Base-by-base conservation (phyloP, 768 basidiomycete genomes). In the Steccherinum ochraceum region DNA sequence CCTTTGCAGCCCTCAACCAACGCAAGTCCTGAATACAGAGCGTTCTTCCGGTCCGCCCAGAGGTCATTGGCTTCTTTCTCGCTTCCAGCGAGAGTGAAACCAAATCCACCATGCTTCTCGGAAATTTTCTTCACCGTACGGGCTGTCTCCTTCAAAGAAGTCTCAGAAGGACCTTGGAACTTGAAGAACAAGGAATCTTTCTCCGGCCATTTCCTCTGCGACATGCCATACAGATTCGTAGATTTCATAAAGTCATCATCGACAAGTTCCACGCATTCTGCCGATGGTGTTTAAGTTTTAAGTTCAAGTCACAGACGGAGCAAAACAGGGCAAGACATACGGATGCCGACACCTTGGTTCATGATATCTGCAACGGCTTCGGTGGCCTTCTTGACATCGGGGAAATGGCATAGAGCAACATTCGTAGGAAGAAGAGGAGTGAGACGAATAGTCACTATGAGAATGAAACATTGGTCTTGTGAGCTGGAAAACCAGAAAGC, bases 171-270 rank as follows among this genome's bases (percentile, higher is more conserved):
- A 2, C 92, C 92, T 63, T 93, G 90, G 47, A 96, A 78, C 65
- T 95, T 94, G 76, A 97, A 90, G 70, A 96, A 92, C 10, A 96
- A 76, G 0, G 85, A 85, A 61, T 93, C 90, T 54, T 76, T 69
- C 18, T 82, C 81, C 2, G 84, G 84, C 61, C 85, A 89, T 42
- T 79, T 72, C 27, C 51, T 51, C 23, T 19, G 7, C 18, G 52
- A 52, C 43, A 46, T 45, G 23, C 52, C 51, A 45, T 56, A 56
- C 20, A 56, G 26, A 48, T 56, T 56, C 24, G 55, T 56, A 5
- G 48, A 47, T 41, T 39, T 54, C 58, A 45, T 53, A 46, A 57
- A 59, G 10, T 48, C 46, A 43, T 56, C 53, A 59, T 96, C 93
- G 4, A 93, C 70, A 5, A 94, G 78, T 60, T 96, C 93, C 25